Base-by-base conservation (phyloP, 352 stramenopile genomes). In the Salisapilia sapeloensis region DNA sequence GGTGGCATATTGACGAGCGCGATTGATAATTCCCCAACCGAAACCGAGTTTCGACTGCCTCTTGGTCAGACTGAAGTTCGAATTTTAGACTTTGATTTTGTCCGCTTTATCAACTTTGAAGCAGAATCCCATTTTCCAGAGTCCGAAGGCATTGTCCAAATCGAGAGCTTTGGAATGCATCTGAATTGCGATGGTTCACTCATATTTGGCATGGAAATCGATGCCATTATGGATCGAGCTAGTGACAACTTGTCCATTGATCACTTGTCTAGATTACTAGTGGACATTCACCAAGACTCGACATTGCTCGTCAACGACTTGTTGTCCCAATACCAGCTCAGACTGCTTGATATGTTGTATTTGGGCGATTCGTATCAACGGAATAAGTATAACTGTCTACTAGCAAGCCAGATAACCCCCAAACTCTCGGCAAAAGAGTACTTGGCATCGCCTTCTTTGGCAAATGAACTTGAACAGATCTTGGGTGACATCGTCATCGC, bases 71-170 rank as follows among this genome's bases (percentile, higher is more conserved):
- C 91, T 1, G 75, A 77, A 31, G 85, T 98, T 10, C 78, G 92
- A 26, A 95, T 98, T 34, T 60, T 98, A 3, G 93, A 98, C 49
- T 98, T 96, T 43, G 94, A 94, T 25, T 90, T 97, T 28, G 92
- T 94, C 16, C 93, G 96, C 27, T 94, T 97, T 44, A 96, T 97
- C 37, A 98, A 98, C 49, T 98, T 98, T 42, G 93, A 98, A 49
- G 93, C 93, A 16, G 92, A 98, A 46, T 97, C 96, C 39, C 74
- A 97, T 33, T 97, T 96, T 47, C 76, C 89, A 13, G 89, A 96
- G 61, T 84, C 93, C 6, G 65, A 58, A 12, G 92, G 91, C 21
- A 91, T 97, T 24, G 83, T 96, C 9, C 91, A 98, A 53, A 74
- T 98, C 21, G 93, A 98, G 53, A 96, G 84, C 29, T 98, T 98